Conservation (phyloP, 352 stramenopile species). For the Phytopythium helicoides region DNA sequence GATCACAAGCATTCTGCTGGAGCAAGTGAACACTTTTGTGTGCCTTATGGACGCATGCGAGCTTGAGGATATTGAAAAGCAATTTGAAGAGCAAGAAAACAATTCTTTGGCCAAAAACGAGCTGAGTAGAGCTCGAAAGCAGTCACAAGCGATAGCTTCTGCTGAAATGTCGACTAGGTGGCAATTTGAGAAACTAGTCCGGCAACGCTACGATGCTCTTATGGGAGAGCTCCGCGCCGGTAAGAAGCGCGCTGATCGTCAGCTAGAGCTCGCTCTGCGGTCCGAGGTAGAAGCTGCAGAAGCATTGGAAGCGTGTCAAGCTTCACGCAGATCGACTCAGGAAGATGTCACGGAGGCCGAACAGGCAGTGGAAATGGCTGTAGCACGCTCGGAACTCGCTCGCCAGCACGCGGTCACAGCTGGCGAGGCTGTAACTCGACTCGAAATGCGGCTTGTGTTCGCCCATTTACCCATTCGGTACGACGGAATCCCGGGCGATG, state of each 20-base stretch:
- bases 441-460: constrained; percentile 52
- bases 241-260: constrained; percentile 35
- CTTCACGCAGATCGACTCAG: neutral
- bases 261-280: constrained; percentile 41
- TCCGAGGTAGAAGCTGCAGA: constrained; percentile 10
- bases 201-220: constrained; percentile 40
- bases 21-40: constrained; percentile 67
- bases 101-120: too few relatives aligned
- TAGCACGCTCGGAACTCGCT: constrained; percentile 28
- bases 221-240: constrained; percentile 32
- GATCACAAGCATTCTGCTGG: constrained; percentile 58
- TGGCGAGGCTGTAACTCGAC: constrained; percentile 17
- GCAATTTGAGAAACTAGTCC: constrained; percentile 52
- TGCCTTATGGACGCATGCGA: constrained; percentile 49
- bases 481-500: constrained; percentile 22
- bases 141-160: too few relatives aligned
- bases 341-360: constrained; percentile 13
- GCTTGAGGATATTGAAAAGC: constrained; percentile 16
- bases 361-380: constrained; percentile 11
- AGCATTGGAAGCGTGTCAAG: constrained; percentile 3
- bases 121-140: too few relatives aligned
- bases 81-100: neutral
- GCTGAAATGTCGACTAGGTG: constrained; percentile 17
- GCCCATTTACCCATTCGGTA: constrained; percentile 51
- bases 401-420: constrained; percentile 46